phyloP scores from a whole-genome alignment of 1,284 basidiomycete species.

The Pseudozyma tsukubaensis region DNA sequence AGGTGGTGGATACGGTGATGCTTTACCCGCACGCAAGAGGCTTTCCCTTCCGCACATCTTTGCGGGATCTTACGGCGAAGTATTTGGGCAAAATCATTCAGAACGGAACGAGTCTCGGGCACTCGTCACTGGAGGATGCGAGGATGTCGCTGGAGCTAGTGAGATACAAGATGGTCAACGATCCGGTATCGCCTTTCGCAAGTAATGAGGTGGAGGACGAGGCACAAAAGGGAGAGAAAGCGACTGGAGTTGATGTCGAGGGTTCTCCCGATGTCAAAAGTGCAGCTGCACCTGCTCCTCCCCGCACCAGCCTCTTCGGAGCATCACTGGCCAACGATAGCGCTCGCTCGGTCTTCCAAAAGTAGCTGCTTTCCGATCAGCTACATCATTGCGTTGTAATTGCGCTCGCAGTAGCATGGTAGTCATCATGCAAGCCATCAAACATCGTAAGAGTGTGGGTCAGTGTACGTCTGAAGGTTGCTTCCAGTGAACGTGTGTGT shows the following conservation, averaged over 20 bases:
- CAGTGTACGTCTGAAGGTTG: no score
- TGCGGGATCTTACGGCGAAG: constrained; percentile 56
- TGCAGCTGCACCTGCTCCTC: constrained; percentile 5
- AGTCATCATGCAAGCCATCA: background rate
- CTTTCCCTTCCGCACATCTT: constrained; percentile 60
- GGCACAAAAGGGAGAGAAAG: constrained; percentile 8
- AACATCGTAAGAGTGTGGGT: background rate
- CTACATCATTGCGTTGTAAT: background rate
- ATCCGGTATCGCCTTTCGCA: constrained; percentile 39
- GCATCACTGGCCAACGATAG: constrained; percentile 32
- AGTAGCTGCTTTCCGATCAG: constrained; percentile 1
- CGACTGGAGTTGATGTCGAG: constrained; percentile 27
- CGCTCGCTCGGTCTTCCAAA: constrained; percentile 45
- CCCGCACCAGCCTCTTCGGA: constrained; percentile 39
- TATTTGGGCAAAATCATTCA: constrained; percentile 64
- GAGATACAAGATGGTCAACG: constrained; percentile 46
- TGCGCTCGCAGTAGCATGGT: constrained; percentile 3
- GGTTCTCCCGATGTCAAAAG: background rate
- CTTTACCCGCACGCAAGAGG: constrained; percentile 62
- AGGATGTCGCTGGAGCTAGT: constrained; percentile 59
- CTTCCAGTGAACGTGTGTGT: no score
- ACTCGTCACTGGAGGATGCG: constrained; percentile 64
- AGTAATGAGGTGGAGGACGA: constrained; percentile 1
- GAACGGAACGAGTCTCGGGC: constrained; percentile 53
- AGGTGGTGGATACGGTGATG: constrained; percentile 61